These are phyloP conservation scores for Bruguiera hainesii DNA, from an alignment of 441 rosid genomes.

Conservation along the genomic window DNA sequence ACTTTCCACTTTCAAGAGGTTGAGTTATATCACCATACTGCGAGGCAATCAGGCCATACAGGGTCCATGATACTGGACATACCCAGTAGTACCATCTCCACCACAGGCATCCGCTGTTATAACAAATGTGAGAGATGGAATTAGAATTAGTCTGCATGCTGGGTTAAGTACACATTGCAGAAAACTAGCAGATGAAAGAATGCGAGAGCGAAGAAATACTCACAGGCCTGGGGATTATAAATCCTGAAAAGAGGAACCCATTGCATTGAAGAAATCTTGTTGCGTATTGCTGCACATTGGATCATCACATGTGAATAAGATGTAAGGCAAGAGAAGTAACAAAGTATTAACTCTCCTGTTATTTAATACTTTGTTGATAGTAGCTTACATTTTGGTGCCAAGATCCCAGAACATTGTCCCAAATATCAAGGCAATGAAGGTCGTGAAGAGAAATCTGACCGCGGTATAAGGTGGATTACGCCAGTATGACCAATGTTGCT, in stretches of 20 bases:
- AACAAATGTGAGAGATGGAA: background rate
- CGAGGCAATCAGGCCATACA: constrained; percentile 37
- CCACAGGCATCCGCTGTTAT: constrained; percentile 36
- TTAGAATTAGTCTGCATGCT: no score
- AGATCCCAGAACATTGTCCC: constrained; percentile 80
- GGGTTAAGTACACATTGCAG: no score
- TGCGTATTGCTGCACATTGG: constrained; percentile 17
- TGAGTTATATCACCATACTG: constrained; percentile 29
- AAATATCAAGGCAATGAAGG: constrained; percentile 53
- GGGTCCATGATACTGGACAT: constrained; percentile 38
- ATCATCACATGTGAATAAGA: background rate
- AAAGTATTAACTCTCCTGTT: background rate
- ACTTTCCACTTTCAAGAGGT: constrained; percentile 6
- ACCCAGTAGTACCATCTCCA: constrained; percentile 48
- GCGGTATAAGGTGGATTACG: constrained; percentile 71
- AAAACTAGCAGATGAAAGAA: no score
- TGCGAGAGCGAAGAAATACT: background rate
- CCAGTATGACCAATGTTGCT: constrained; percentile 76
- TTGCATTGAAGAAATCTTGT: constrained; percentile 51
- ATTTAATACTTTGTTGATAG: background rate
- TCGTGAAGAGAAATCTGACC: constrained; percentile 53
- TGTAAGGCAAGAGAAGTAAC: background rate
- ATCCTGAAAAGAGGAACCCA: constrained; percentile 39
- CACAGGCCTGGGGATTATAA: background rate
- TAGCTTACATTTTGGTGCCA: constrained; percentile 54